Evolutionary conservation across 768 basidiomycete genomes (phyloP), one percentile per base, ranked within the genome.

Genomic region (Tremella fuciformis): DNA sequence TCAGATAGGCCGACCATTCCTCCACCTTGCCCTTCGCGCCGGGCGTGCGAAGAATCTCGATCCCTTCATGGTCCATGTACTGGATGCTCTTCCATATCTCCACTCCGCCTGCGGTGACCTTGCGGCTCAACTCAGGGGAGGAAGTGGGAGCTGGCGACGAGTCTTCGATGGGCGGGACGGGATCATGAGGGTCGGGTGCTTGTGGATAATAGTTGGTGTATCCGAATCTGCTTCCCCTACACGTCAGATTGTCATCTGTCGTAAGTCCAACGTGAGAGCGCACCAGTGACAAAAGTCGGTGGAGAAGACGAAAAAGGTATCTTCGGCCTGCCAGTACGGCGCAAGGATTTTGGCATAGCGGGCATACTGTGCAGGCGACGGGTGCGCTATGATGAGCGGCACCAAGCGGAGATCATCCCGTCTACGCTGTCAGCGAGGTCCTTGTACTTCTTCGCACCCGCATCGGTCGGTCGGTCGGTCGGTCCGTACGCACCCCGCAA

Each of bases 261-360:
- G 34, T 4, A 46, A 46, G n/a, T n/a, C 42, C n/a, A 46, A 46
- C 16, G 1, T 34, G 21, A 51, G 15, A 8, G 62, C 83, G 62
- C 55, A 92, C 93, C 96, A 99, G 76, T 99, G 96, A 72, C 96
- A 98, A 75, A 99, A 99, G 76, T 99, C 96, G 58, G 88, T 90
- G 3, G 93, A 97, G 52, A 96, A 83, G 44, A 98, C 86, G 68
- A 86, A 91, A 60, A 98, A 81, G 0, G 91, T 97, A 59, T 87
- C 85, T 1, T 86, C 83, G 60, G 85, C 80, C 2, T 83, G 81
- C 52, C 97, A 82, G 76, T 89, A 93, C 0, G 88, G 87, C 0
- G 88, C 89, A 1, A 99, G 80, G 9, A 92, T 76, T 1, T 75
- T 63, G 24, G 78, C 79, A 69, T 97, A 89, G 26, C 80, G 79